phyloP scores from a whole-genome alignment of 2,329 filamentous ascomycete species.

The Beauveria caledonica region DNA sequence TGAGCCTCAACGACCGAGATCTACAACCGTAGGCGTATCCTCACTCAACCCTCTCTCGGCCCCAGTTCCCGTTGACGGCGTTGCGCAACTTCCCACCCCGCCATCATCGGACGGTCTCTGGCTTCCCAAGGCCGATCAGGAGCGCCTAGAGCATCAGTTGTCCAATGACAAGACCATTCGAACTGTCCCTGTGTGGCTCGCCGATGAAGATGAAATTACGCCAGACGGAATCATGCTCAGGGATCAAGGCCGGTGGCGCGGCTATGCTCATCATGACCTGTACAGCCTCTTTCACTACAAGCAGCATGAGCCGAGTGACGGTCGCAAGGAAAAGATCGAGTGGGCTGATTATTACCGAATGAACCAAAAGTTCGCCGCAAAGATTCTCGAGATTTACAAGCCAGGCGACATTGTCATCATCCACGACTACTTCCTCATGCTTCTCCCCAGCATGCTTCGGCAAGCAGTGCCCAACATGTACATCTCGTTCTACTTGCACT shows the following conservation, averaged over 20 bases:
- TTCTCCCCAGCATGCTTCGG: slow-evolving; percentile 80
- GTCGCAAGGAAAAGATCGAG: slow-evolving; percentile 68
- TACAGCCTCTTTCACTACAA: slow-evolving; percentile 96
- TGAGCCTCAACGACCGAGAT: slow-evolving; percentile 34
- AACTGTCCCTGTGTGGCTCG: slow-evolving; percentile 83
- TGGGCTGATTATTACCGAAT: slow-evolving; percentile 92
- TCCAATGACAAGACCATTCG: slow-evolving; percentile 65
- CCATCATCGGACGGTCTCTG: slow-evolving; percentile 60
- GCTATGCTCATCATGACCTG: slow-evolving; percentile 84
- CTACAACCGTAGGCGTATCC: slow-evolving; percentile 41
- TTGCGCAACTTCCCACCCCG: slow-evolving; percentile 45
- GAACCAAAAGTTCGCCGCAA: slow-evolving; percentile 87
- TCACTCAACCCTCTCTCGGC: slow-evolving; percentile 68
- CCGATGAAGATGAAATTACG: slow-evolving; percentile 61
- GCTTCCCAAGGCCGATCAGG: slow-evolving; percentile 62
- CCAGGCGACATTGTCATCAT: slow-evolving; percentile 88
- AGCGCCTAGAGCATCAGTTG: slow-evolving; percentile 65
- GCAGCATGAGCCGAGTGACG: slow-evolving; percentile 82
- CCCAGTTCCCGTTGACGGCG: slow-evolving; percentile 64
- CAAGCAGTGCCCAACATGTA: slow-evolving; percentile 83
- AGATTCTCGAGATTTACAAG: slow-evolving; percentile 81
- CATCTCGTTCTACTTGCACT: slow-evolving; percentile 90
- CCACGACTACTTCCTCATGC: slow-evolving; percentile 88
- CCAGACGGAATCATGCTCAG: slow-evolving; percentile 65
- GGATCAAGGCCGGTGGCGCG: slow-evolving; percentile 79